Evolutionary conservation across 1,284 basidiomycete species (phyloP).

Genomic region (Ganoderma lucidum): DNA sequence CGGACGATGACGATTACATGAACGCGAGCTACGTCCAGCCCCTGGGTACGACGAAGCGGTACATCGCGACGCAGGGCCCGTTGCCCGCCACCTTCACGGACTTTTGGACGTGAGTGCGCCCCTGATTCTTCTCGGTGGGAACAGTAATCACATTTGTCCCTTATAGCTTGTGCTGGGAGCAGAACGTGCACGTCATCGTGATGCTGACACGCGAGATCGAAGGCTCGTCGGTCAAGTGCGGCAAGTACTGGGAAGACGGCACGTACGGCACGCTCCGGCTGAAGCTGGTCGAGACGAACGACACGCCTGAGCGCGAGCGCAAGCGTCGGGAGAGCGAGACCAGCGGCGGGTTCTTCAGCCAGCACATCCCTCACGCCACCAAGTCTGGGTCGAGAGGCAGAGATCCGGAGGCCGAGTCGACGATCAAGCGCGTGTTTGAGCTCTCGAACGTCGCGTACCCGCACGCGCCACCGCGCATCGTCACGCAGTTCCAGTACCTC

Average conservation of each 20-base stretch:
- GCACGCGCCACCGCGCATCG: conserved; percentile 60
- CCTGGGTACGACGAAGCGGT: conserved; percentile 78
- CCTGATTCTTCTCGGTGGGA: neutral
- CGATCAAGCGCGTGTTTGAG: conserved; percentile 76
- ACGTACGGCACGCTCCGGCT: conserved; percentile 78
- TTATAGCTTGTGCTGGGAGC: conserved; percentile 78
- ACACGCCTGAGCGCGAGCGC: conserved; percentile 41
- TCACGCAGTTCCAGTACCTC: conserved; percentile 88
- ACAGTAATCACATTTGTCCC: neutral
- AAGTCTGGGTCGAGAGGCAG: conserved; percentile 24
- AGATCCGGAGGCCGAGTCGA: conserved; percentile 34
- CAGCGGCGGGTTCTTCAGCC: conserved; percentile 39
- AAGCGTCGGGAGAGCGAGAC: conserved; percentile 44
- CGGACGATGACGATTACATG: conserved; percentile 86
- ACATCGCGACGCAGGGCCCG: conserved; percentile 97
- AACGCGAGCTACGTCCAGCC: conserved; percentile 94
- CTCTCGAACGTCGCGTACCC: conserved; percentile 71
- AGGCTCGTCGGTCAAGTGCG: conserved; percentile 90
- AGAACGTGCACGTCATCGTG: conserved; percentile 81
- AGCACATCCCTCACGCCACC: conserved; percentile 28
- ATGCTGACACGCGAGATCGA: conserved; percentile 96
- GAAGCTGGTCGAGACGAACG: conserved; percentile 66
- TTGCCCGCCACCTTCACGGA: conserved; percentile 89
- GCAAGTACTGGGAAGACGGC: conserved; percentile 86
- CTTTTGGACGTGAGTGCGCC: conserved; percentile 90